These are phyloP conservation scores for Pseudogymnoascus sp. DNA, from an alignment of 2,329 filamentous ascomycete genomes.

Conservation along the genomic window DNA sequence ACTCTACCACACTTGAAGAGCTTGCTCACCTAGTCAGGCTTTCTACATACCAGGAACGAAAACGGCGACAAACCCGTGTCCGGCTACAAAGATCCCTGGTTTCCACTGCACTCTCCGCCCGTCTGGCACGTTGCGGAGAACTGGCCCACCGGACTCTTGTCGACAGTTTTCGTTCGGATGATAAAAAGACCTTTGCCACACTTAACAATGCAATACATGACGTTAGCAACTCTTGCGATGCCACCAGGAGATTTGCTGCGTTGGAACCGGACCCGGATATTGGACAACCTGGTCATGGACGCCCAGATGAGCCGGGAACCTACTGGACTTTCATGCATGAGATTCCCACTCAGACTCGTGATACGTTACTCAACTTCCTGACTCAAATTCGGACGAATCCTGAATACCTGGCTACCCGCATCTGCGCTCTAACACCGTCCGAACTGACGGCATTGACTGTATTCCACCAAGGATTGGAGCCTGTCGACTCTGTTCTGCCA, in stretches of 20 bases:
- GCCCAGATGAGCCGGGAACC: constrained; percentile 36
- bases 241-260: constrained; percentile 61
- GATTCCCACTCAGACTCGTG: constrained; percentile 66
- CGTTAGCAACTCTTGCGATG: constrained; percentile 69
- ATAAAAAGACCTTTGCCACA: constrained; percentile 68
- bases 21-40: constrained; percentile 70
- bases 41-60: constrained; percentile 75
- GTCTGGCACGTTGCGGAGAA: constrained; percentile 67
- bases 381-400: constrained; percentile 77
- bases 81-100: constrained; percentile 69
- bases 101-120: constrained; percentile 66
- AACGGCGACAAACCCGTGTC: constrained; percentile 64
- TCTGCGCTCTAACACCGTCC: constrained; percentile 65
- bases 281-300: constrained; percentile 28
- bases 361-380: constrained; percentile 72
- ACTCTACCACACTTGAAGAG: constrained; percentile 66
- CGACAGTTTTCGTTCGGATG: constrained; percentile 69
- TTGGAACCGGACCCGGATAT: constrained; percentile 65
- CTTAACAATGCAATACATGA: constrained; percentile 74
- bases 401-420: constrained; percentile 76
- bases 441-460: constrained; percentile 73
- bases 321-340: constrained; percentile 59
- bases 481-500: constrained; percentile 74
- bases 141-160: constrained; percentile 68
- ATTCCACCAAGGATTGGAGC: constrained; percentile 71